Conservation (phyloP, 2,329 filamentous ascomycete species). For the Trichothecium roseum region DNA sequence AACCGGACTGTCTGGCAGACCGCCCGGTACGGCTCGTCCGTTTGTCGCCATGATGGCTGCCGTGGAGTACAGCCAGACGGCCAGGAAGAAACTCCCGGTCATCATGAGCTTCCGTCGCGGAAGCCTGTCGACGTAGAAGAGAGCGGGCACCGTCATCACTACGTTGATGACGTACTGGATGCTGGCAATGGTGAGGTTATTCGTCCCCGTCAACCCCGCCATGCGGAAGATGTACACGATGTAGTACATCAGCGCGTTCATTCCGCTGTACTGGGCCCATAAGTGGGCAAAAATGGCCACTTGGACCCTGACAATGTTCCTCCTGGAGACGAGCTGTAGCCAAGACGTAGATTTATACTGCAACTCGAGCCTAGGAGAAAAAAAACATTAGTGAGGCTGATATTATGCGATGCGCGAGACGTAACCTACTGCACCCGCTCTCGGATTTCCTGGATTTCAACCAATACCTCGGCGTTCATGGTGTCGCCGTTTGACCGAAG, state of each 20-base stretch:
- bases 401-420: no score
- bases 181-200: slow-evolving; percentile 36
- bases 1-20: slow-evolving; percentile 29
- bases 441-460: slow-evolving; percentile 42
- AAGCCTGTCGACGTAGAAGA: slow-evolving; percentile 39
- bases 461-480: slow-evolving; percentile 40
- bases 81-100: slow-evolving; percentile 53
- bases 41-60: slow-evolving; percentile 35
- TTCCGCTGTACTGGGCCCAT: slow-evolving; percentile 38
- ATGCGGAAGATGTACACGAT: slow-evolving; percentile 24
- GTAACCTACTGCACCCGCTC: slow-evolving; percentile 13
- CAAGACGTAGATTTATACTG: slow-evolving; percentile 10
- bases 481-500: slow-evolving; percentile 43
- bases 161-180: slow-evolving; percentile 42
- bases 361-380: slow-evolving; percentile 5
- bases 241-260: slow-evolving; percentile 44
- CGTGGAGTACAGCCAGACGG: slow-evolving; percentile 39
- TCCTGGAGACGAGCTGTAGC: slow-evolving; percentile 26
- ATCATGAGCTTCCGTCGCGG: slow-evolving; percentile 54
- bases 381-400: no score
- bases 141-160: slow-evolving; percentile 33
- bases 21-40: slow-evolving; percentile 26
- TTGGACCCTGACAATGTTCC: slow-evolving; percentile 33
- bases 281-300: slow-evolving; percentile 36
- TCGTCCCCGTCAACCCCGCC: slow-evolving; percentile 20